phyloP scores from a whole-genome alignment of 129 eudicot genomes.

The Flaveria trinervia region DNA sequence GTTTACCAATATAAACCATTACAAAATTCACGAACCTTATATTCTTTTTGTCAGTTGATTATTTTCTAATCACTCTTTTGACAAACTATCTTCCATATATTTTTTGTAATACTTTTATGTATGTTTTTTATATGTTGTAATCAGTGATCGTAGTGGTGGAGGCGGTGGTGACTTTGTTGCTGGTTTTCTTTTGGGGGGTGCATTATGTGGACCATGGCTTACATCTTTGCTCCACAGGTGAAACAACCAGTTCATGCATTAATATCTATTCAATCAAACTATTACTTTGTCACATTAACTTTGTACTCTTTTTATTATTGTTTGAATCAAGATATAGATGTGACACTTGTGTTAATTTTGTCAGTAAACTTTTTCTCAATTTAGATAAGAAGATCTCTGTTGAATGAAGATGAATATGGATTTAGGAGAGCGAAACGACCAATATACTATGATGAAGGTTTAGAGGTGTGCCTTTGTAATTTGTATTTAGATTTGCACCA shows the following conservation, averaged over 20 bases:
- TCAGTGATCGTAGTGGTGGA: slow-evolving; percentile 66
- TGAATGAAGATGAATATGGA: slow-evolving; percentile 86
- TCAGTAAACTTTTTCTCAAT: neutral
- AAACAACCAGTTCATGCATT: slow-evolving; percentile 11
- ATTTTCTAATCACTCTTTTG: neutral
- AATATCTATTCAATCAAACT: neutral
- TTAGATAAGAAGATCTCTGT: slow-evolving; percentile 71
- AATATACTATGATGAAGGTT: slow-evolving; percentile 77
- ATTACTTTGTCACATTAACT: too few species aligned
- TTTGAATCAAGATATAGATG: slow-evolving; percentile 1
- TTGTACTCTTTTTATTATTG: neutral
- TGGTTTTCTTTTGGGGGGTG: slow-evolving; percentile 83
- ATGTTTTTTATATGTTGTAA: slow-evolving; percentile 9
- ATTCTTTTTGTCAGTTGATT: neutral
- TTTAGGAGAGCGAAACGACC: slow-evolving; percentile 74
- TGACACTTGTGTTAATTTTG: neutral
- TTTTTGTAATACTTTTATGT: neutral
- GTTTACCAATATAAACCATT: neutral
- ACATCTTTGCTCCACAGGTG: slow-evolving; percentile 91
- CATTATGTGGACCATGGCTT: slow-evolving; percentile 75
- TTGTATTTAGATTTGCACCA: neutral
- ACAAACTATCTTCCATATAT: neutral
- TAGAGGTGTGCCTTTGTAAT: slow-evolving; percentile 57
- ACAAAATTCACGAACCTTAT: neutral
- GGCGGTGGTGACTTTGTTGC: slow-evolving; percentile 70